Percentiles rank a stretch among this genome's conserved stretches.
Evolutionary conservation across 352 stramenopile genomes (phyloP).

Genomic region (Globisporangium mamillatum): DNA sequence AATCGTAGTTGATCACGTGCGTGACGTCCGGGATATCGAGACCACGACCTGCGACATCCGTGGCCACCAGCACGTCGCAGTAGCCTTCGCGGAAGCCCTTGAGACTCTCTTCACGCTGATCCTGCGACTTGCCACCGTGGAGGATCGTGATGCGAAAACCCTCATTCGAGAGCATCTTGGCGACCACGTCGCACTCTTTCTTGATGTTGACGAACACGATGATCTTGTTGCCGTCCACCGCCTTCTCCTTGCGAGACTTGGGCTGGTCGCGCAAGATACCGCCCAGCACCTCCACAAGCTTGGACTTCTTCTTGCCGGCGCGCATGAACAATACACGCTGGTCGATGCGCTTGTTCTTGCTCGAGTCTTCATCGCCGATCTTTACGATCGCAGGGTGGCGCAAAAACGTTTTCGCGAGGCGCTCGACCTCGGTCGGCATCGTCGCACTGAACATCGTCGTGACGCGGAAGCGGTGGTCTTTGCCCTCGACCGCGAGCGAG

Average conservation of each 20-base stretch:
- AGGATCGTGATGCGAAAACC: slow-evolving; percentile 93
- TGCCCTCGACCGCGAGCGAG: slow-evolving; percentile 40
- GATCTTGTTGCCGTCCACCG: slow-evolving; percentile 88
- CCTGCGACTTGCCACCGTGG: slow-evolving; percentile 96
- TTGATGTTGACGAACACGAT: slow-evolving; percentile 99
- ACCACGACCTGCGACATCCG: slow-evolving; percentile 93
- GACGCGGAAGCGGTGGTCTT: slow-evolving; percentile 77
- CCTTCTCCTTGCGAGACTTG: slow-evolving; percentile 64
- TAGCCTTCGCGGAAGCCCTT: slow-evolving; percentile 88
- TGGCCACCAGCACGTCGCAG: slow-evolving; percentile 91
- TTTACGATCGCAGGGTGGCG: slow-evolving; percentile 96
- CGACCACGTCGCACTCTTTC: slow-evolving; percentile 96
- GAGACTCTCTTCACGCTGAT: slow-evolving; percentile 92
- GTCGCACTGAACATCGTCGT: slow-evolving; percentile 99
- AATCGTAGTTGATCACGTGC: slow-evolving; percentile 99
- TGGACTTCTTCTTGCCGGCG: slow-evolving; percentile 88
- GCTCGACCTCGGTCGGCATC: slow-evolving; percentile 97
- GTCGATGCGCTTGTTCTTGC: slow-evolving; percentile 98
- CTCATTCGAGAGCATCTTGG: slow-evolving; percentile 87
- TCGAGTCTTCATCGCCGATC: slow-evolving; percentile 96
- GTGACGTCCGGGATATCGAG: slow-evolving; percentile 98
- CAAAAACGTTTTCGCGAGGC: slow-evolving; percentile 96
- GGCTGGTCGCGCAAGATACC: slow-evolving; percentile 80
- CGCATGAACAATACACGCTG: slow-evolving; percentile 95
- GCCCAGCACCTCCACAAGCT: slow-evolving; percentile 79